Percentiles rank a stretch among this genome's conserved stretches.
phyloP scores from a whole-genome alignment of 176 grass and related monocot genomes.

The Chrysopogon serrulatus region DNA sequence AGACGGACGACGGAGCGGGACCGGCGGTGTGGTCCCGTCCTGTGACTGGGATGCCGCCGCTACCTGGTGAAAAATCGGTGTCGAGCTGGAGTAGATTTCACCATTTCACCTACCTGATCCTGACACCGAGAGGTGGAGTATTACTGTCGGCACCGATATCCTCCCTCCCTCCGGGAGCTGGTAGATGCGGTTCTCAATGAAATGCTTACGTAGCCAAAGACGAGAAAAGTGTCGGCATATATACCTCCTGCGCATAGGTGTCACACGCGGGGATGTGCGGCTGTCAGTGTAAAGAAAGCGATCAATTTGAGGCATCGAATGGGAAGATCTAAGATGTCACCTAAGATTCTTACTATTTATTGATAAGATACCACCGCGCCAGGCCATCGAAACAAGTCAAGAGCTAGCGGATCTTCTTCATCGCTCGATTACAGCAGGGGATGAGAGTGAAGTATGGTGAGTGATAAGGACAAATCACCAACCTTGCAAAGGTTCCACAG shows the following conservation, averaged over 20 bases:
- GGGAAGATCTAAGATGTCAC: neutral
- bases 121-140: neutral
- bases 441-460: neutral
- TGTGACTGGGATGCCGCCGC: conserved; percentile 18
- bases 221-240: neutral
- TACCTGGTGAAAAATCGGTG: neutral
- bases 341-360: neutral
- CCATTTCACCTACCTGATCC: neutral
- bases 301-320: neutral
- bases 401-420: neutral
- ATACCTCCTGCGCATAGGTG: neutral
- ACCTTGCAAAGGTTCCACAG: neutral
- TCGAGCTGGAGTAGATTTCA: neutral
- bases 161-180: no score
- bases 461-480: conserved; percentile 18
- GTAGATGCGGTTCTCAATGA: neutral
- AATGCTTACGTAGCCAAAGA: neutral
- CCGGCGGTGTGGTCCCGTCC: neutral
- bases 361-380: neutral
- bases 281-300: neutral
- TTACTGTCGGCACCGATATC: neutral
- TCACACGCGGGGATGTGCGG: neutral
- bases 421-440: neutral
- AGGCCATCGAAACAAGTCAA: neutral
- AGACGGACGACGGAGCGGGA: neutral